Evolutionary conservation across 2,329 filamentous ascomycete species (phyloP).

Genomic region (Alternaria ethzedia): DNA sequence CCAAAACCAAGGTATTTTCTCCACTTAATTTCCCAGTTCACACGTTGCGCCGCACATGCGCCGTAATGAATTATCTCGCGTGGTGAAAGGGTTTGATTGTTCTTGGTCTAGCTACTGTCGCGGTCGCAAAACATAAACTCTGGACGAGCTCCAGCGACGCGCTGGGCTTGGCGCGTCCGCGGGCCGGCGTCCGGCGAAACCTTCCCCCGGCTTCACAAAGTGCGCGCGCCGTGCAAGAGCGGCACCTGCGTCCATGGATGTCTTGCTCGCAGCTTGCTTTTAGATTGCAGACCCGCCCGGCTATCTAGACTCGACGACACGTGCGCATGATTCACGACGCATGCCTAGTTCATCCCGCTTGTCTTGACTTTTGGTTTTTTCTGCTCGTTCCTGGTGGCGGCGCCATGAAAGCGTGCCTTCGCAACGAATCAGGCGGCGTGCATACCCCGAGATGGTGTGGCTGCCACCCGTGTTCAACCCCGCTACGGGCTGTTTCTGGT

Average conservation of each 20-base stretch:
- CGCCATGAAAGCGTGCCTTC: neutral
- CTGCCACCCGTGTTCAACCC: conserved; percentile 5
- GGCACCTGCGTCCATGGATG: neutral
- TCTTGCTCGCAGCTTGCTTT: neutral
- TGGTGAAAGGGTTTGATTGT: neutral
- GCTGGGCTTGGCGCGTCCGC: conserved; percentile 19
- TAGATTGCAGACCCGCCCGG: conserved; percentile 6
- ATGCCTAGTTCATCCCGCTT: neutral
- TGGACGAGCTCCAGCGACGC: conserved; percentile 24
- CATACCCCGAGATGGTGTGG: conserved; percentile 2
- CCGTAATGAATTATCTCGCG: neutral
- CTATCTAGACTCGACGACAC: neutral
- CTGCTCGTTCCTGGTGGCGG: conserved; percentile 15
- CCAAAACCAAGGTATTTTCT: conserved; percentile 10
- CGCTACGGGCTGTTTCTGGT: conserved; percentile 5
- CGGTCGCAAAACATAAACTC: conserved; percentile 24
- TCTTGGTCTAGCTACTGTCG: conserved; percentile 9
- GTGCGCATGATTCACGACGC: conserved; percentile 9
- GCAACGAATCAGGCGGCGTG: conserved; percentile 11
- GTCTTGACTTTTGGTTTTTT: conserved; percentile 4
- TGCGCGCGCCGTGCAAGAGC: neutral
- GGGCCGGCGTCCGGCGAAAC: conserved; percentile 1
- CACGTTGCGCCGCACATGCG: conserved; percentile 3
- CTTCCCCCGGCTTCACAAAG: neutral
- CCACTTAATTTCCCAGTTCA: neutral